Conservation (phyloP, 768 basidiomycete genomes). For the Kwoniella pini region DNA sequence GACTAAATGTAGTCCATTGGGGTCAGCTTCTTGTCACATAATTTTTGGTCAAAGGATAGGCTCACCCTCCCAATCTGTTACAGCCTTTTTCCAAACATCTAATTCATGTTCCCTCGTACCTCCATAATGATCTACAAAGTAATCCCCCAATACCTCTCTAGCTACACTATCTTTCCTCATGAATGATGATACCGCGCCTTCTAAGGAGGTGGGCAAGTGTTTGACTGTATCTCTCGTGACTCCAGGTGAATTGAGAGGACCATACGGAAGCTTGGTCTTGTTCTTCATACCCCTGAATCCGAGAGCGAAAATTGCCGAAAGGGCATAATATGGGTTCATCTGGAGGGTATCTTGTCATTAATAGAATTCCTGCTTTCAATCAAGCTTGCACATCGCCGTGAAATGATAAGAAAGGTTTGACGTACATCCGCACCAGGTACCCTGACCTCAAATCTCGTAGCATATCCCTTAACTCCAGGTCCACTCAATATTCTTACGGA, state of each 20-base stretch:
- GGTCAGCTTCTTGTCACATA: too few relatives aligned
- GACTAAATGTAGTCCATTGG: too few relatives aligned
- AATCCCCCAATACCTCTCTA: conserved; percentile 80
- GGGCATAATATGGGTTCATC: conserved; percentile 80
- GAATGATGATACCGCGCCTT: conserved; percentile 78
- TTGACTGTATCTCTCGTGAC: conserved; percentile 61
- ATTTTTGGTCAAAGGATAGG: too few relatives aligned
- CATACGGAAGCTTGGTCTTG: conserved; percentile 66
- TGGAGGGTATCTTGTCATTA: conserved; percentile 17
- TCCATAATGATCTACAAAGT: conserved; percentile 91
- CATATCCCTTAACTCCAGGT: conserved; percentile 75
- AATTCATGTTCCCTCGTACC: conserved; percentile 95
- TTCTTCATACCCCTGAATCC: conserved; percentile 86
- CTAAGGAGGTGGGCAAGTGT: conserved; percentile 76
- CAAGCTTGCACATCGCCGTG: too few relatives aligned
- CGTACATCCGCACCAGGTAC: conserved; percentile 93
- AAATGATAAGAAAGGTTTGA: too few relatives aligned
- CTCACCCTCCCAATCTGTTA: conserved; percentile 92
- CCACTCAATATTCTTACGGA: conserved; percentile 90
- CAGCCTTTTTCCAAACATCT: conserved; percentile 78
- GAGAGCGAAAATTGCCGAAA: conserved; percentile 82
- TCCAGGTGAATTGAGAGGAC: conserved; percentile 62
- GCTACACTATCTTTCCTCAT: conserved; percentile 76
- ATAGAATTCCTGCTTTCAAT: too few relatives aligned
- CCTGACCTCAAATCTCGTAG: conserved; percentile 88